These are phyloP conservation scores for Cyamopsis tetragonoloba DNA, from an alignment of 306 rosid species.

Conservation along the genomic window DNA sequence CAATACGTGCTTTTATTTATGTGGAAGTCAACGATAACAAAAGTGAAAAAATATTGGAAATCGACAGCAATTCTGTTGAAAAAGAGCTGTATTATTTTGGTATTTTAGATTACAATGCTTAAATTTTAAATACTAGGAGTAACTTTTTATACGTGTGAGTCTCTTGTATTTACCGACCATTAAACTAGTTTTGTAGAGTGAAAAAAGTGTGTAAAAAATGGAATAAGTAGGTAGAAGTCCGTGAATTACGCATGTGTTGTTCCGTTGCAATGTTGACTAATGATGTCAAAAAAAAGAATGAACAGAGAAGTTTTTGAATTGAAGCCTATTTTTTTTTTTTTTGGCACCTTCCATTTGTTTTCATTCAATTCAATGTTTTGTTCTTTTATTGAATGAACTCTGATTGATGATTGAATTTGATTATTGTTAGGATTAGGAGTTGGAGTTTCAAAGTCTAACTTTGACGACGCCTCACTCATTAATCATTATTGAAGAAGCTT, in stretches of 20 bases:
- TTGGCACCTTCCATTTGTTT: neutral
- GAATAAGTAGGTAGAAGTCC: neutral
- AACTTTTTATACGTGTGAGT: too few relatives aligned
- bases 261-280: neutral
- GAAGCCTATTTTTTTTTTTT: neutral
- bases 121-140: too few relatives aligned
- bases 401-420: neutral
- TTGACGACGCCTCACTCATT: neutral
- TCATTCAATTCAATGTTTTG: neutral
- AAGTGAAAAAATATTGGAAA: too few relatives aligned
- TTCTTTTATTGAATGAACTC: neutral
- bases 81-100: too few relatives aligned
- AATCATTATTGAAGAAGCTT: neutral
- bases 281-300: neutral
- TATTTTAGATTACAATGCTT: too few relatives aligned
- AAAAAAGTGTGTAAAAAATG: neutral
- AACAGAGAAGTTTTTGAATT: neutral
- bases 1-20: too few relatives aligned
- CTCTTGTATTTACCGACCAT: too few relatives aligned
- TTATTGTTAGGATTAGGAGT: too few relatives aligned
- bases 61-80: too few relatives aligned
- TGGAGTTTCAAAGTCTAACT: neutral
- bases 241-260: constrained; percentile 4
- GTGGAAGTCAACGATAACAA: too few relatives aligned
- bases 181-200: too few relatives aligned